Evolutionary conservation across 1,284 basidiomycete genomes (phyloP), one percentile per base, ranked within the genome.

Genomic region (Chiua sp.): DNA sequence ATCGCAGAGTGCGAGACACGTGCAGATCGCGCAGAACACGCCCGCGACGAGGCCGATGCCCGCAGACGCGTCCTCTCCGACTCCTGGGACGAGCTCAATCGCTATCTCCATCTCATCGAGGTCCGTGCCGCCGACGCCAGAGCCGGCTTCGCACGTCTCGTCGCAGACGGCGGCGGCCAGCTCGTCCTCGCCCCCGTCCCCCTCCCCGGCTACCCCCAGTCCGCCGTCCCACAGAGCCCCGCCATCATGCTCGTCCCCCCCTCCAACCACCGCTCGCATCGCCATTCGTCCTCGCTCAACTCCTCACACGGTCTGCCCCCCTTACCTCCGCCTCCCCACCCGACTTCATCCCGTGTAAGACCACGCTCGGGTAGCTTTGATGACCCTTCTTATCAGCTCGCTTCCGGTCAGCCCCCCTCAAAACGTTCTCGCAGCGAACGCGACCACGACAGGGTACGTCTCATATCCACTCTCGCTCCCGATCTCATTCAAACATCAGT

Each of bases 31-130:
- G 82, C 83, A 15, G 85, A 90, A 71, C 68, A 74, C 30, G 81
- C 80, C 7, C 78, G 84, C 54, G 87, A 87, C 63, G 87, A 88
- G 4, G 80, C 83, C 11, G 81, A 84, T 33, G 79, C 82, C 4
- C 79, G 83, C 11, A 71, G 82, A 63, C 76, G 79, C 59, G 71
- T 79, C 56, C 67, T 87, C 53, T 70, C 78, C 47, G 82, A 87
- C 33, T 76, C 77, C 32, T 90, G 87, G 86, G 55, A 70, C 2
- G 81, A 85, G 61, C 76, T 88, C 59, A 82, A 82, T 35, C 77
- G 79, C 47, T 84, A 84, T 66, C 75, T 88, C 48, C 65, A 68
- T 33, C 64, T 72, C 51, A 63, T 83, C 59, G 85, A 87, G 37
- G 54, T 77, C 35, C 79, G 80, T 47, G 72, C 79, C 1, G 70